Evolutionary conservation across 1,284 basidiomycete genomes (phyloP).

Genomic region (Mycena sp.): DNA sequence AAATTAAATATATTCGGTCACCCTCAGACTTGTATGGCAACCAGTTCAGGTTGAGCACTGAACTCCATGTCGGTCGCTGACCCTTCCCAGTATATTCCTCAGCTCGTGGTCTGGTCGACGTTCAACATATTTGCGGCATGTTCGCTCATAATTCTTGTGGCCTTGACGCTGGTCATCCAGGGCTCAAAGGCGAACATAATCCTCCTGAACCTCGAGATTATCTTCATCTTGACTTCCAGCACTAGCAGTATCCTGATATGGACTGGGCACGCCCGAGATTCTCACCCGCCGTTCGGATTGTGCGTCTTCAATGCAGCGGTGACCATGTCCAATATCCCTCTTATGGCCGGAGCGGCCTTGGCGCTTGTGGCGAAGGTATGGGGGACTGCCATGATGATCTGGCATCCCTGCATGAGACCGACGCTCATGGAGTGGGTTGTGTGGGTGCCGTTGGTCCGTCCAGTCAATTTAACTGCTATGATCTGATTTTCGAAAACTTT

Average conservation of each 20-base stretch:
- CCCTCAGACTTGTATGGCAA: no score
- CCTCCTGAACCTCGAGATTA: constrained; percentile 17
- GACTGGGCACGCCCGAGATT: constrained; percentile 23
- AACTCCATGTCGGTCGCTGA: constrained; percentile 12
- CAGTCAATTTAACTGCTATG: not conserved
- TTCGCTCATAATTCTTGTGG: constrained; percentile 11
- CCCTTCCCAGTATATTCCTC: constrained; percentile 5
- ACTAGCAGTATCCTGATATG: constrained; percentile 7
- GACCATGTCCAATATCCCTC: constrained; percentile 16
- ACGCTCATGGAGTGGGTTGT: constrained; percentile 8
- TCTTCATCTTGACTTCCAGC: constrained; percentile 11
- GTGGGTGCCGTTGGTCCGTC: constrained; percentile 19
- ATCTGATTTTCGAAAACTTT: not conserved
- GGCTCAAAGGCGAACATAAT: not conserved
- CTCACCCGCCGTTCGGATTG: constrained; percentile 16
- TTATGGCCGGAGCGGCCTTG: constrained; percentile 17
- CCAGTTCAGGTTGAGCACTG: no score
- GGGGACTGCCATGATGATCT: constrained; percentile 18
- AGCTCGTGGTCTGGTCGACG: constrained; percentile 21
- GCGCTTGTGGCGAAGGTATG: constrained; percentile 20
- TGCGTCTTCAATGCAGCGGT: constrained; percentile 18
- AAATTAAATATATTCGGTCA: no score
- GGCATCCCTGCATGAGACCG: not conserved
- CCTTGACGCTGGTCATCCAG: constrained; percentile 10
- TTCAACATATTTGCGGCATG: constrained; percentile 21